These are phyloP conservation scores for Hanseniaspora taiwanica DNA, from an alignment of 805 yeast genomes.

Conservation along the genomic window DNA sequence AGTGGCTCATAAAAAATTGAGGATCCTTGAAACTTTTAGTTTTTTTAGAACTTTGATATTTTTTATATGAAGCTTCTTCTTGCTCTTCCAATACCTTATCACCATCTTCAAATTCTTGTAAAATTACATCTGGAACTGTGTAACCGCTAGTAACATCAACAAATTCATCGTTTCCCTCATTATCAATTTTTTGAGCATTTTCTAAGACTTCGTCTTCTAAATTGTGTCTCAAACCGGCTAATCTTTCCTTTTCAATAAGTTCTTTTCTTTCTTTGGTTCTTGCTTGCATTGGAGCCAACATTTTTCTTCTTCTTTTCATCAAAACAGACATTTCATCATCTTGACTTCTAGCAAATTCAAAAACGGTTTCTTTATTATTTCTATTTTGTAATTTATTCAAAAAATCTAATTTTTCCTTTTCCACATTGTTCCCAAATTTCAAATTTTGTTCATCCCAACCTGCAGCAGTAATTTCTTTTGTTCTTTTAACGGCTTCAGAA, in stretches of 20 bases:
- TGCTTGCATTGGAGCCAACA: slow-evolving; percentile 77
- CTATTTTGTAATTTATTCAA: slow-evolving; percentile 61
- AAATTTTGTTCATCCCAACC: slow-evolving; percentile 90
- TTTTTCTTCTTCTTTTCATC: slow-evolving; percentile 78
- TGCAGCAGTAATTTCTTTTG: slow-evolving; percentile 58
- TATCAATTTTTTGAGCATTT: slow-evolving; percentile 5
- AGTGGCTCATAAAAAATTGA: slow-evolving; percentile 71
- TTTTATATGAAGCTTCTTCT: slow-evolving; percentile 7
- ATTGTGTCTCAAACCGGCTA: slow-evolving; percentile 59
- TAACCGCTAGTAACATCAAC: slow-evolving; percentile 31
- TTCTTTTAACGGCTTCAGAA: slow-evolving; percentile 67
- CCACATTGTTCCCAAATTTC: slow-evolving; percentile 62
- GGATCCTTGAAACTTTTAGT: slow-evolving; percentile 59
- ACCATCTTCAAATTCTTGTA: slow-evolving; percentile 30
- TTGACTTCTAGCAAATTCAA: slow-evolving; percentile 63
- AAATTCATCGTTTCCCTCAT: slow-evolving; percentile 31
- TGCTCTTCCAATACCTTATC: slow-evolving; percentile 22
- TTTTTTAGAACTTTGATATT: slow-evolving; percentile 14
- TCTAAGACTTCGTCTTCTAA: slow-evolving; percentile 58
- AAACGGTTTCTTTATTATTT: slow-evolving; percentile 75
- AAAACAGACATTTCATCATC: slow-evolving; percentile 63
- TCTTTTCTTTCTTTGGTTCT: slow-evolving; percentile 60
- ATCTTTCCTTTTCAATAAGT: slow-evolving; percentile 56
- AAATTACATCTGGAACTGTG: slow-evolving; percentile 28
- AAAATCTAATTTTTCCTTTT: slow-evolving; percentile 58